Evolutionary conservation across 371 early-diverging fungal genomes (phyloP).

Genomic region (Rhizopus delemar): DNA sequence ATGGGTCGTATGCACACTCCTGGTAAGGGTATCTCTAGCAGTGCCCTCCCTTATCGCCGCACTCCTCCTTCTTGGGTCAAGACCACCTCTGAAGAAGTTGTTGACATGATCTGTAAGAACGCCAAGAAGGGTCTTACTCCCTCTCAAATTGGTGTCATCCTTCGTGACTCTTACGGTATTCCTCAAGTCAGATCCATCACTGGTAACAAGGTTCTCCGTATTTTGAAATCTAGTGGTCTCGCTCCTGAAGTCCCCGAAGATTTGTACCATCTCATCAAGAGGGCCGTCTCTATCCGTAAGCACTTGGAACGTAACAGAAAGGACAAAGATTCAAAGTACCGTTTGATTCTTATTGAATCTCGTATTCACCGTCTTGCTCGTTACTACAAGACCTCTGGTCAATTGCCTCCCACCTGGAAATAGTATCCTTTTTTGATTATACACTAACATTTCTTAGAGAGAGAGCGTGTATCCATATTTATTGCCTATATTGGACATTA

Average conservation of each 20-base stretch:
- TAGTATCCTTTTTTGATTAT: conserved; percentile 62
- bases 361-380: conserved; percentile 99
- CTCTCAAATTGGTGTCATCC: conserved; percentile 98
- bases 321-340: conserved; percentile 99
- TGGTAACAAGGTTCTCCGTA: conserved; percentile 96
- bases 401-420: conserved; percentile 99
- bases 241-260: conserved; percentile 99
- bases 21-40: conserved; percentile 98
- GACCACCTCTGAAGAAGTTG: conserved; percentile 94
- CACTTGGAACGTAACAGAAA: conserved; percentile 99
- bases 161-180: conserved; percentile 98
- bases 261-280: conserved; percentile 99
- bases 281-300: conserved; percentile 99
- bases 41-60: conserved; percentile 99
- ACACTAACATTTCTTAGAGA: conserved; percentile 11
- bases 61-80: conserved; percentile 97
- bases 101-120: conserved; percentile 97
- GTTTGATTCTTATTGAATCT: conserved; percentile 98
- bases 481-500: conserved; percentile 34
- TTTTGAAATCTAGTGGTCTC: conserved; percentile 84
- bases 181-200: conserved; percentile 96
- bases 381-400: conserved; percentile 99
- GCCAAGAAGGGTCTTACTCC: conserved; percentile 99
- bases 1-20: conserved; percentile 80
- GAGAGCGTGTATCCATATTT: conserved; percentile 2